Base-by-base conservation (phyloP, 495 filamentous ascomycete genomes). In the Penicillium argentinense region DNA sequence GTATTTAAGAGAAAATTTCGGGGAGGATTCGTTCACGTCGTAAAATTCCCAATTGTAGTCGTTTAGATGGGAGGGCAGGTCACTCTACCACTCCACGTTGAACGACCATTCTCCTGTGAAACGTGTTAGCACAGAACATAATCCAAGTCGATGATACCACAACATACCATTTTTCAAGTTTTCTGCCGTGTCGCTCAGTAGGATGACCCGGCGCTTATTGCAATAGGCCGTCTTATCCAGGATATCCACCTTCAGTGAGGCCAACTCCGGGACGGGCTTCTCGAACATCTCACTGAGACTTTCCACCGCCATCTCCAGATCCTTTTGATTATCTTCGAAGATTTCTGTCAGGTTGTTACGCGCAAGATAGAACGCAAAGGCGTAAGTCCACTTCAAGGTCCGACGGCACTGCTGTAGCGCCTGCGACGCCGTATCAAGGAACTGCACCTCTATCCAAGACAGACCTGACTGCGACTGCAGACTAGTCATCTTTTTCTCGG, bases 381-480 rank as follows among this genome's bases (percentile, higher is more conserved):
- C 95, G 60, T 98, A 98, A 0, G 93, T 98, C 93, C 93, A 98
- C 73, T 97, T 97, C 28, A 98, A 75, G 1, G 91, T 98, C 70
- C 97, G 92, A 0, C 93, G 86, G 66, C 93, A 98, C 30, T 89
- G 89, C 69, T 98, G 93, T 17, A 98, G 79, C 6, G 91, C 88
- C 65, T 95, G 89, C 3, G 92, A 96, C 3, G 93, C 95, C 4
- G 87, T 83, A 50, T 95, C 86, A 2, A 98, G 76, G 63, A 97
- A 98, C 60, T 98, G 93, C 12, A 98, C 93, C 62, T 98, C 93
- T 45, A 98, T 98, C 93, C 93, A 98, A 0, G 90, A 96, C 81
- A 98, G 90, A 47, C 89, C 89, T 0, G 92, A 96, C 24, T 87
- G 81, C 34, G 85, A 88, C 69, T 97, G 95, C 9, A 98, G 78